Conservation (phyloP, 2,329 filamentous ascomycete genomes). For the Alternaria arborescens region DNA sequence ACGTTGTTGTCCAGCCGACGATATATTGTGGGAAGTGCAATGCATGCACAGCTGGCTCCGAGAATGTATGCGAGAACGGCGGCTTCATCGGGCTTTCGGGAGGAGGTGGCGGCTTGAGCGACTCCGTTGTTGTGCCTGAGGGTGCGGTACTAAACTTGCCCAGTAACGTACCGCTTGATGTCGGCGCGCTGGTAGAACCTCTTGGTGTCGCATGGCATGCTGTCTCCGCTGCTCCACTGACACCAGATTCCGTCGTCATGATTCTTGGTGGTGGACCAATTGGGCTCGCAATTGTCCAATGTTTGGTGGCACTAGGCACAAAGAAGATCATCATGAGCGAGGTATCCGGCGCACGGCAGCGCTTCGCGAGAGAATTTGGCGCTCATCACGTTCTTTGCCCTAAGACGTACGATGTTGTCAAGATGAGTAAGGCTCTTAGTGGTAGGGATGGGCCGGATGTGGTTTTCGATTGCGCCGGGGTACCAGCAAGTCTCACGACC, state of each 20-base stretch:
- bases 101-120: conserved; percentile 65
- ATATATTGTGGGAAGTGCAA: conserved; percentile 66
- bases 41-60: conserved; percentile 61
- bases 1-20: conserved; percentile 67
- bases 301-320: conserved; percentile 63
- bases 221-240: conserved; percentile 60
- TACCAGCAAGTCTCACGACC: conserved; percentile 56
- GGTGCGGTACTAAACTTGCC: conserved; percentile 62
- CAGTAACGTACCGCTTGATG: conserved; percentile 60
- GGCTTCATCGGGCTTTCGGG: conserved; percentile 63
- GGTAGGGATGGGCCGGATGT: conserved; percentile 63
- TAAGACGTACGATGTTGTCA: conserved; percentile 59
- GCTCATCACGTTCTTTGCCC: conserved; percentile 65
- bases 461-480: conserved; percentile 70
- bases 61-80: conserved; percentile 67
- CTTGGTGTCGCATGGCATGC: conserved; percentile 72
- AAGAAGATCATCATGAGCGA: conserved; percentile 67
- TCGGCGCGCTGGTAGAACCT: conserved; percentile 69
- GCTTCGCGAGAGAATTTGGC: conserved; percentile 63
- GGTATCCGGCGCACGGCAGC: conserved; percentile 60
- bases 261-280: conserved; percentile 71
- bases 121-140: conserved; percentile 62
- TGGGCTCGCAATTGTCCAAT: conserved; percentile 67
- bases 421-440: conserved; percentile 58
- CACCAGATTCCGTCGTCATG: conserved; percentile 59